Evolutionary conservation across 108 stramenopile genomes (phyloP).

Genomic region (Stephanodiscus triporus): DNA sequence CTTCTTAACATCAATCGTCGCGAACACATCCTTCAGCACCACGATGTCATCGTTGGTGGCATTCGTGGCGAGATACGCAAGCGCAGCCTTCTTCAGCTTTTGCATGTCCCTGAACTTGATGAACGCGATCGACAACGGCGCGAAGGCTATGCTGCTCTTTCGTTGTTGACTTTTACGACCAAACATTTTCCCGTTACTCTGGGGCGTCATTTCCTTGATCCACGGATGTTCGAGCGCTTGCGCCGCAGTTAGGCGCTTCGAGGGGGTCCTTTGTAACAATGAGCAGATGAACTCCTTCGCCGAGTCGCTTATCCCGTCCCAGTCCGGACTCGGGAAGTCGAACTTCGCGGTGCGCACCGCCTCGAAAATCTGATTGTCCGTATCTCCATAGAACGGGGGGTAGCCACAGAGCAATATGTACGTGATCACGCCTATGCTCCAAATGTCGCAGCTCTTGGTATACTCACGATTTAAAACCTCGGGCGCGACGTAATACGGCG

Average conservation of each 20-base stretch:
- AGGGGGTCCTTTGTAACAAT: constrained; percentile 68
- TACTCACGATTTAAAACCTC: constrained; percentile 93
- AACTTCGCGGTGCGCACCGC: constrained; percentile 68
- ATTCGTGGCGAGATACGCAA: constrained; percentile 80
- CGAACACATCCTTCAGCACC: constrained; percentile 74
- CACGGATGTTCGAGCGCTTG: constrained; percentile 78
- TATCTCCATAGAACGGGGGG: constrained; percentile 69
- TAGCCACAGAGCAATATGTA: constrained; percentile 94
- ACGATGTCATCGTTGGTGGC: constrained; percentile 78
- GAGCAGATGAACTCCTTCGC: constrained; percentile 79
- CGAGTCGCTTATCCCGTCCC: constrained; percentile 71
- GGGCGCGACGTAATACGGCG: constrained; percentile 94
- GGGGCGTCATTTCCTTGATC: constrained; percentile 59
- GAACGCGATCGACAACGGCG: constrained; percentile 56
- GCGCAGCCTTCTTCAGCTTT: constrained; percentile 86
- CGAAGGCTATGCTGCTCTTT: constrained; percentile 32
- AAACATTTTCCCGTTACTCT: not conserved
- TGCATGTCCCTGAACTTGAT: constrained; percentile 81
- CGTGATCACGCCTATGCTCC: constrained; percentile 91
- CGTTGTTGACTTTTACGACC: constrained; percentile 10
- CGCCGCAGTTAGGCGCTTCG: constrained; percentile 70
- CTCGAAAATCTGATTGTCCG: constrained; percentile 66
- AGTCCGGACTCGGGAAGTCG: constrained; percentile 87
- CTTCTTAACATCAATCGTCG: constrained; percentile 65
- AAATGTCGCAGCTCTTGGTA: constrained; percentile 95